Evolutionary conservation across 257 asterid genomes (phyloP), one percentile per base, ranked within the genome.

Genomic region (Ilex asprella): DNA sequence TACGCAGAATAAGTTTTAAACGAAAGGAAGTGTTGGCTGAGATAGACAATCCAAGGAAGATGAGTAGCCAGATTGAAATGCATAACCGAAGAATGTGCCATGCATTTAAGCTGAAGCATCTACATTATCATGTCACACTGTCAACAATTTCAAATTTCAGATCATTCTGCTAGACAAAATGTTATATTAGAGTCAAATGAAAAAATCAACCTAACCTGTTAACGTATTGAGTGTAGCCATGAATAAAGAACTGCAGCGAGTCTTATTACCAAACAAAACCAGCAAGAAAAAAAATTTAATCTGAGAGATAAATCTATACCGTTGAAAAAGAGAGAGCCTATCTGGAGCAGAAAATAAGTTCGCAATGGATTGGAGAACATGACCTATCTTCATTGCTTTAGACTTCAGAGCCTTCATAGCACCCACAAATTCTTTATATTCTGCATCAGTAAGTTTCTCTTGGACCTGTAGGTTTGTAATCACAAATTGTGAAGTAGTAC

Each of bases 381-480:
- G 81, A 57, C 88, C 78, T 49, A 80, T 83, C 70, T 85, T 89
- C 97, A 83, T 79, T 71, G 82, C 79, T 72, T 87, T 87, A 60
- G 96, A 79, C 82, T 82, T 89, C 73, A 93, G 73, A 9, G 88
- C 93, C 78, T 82, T 85, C 94, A 93, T 76, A 62, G 78, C 81
- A 72, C 81, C 82, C 59, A 89, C 80, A 55, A 93, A 93, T 62
- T 89, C 94, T 70, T 72, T 80, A 72, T 92, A 92, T 74, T 92
- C 99, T 27, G 79, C 64, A 70, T 71, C 88, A 29, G 78, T 75
- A 65, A 92, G 99, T 82, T 83, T 85, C 71, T 81, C 89, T n/a
- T 76, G 84, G 32, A 87, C 95, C 99, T 92, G 94, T 65, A 65
- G 56, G 56, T 67, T 67, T 46, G 69, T 55, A 56, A 61, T 47